Evolutionary conservation across 495 filamentous ascomycete species (phyloP), one percentile per base, ranked within the genome.

Genomic region (Trichoderma virens): DNA sequence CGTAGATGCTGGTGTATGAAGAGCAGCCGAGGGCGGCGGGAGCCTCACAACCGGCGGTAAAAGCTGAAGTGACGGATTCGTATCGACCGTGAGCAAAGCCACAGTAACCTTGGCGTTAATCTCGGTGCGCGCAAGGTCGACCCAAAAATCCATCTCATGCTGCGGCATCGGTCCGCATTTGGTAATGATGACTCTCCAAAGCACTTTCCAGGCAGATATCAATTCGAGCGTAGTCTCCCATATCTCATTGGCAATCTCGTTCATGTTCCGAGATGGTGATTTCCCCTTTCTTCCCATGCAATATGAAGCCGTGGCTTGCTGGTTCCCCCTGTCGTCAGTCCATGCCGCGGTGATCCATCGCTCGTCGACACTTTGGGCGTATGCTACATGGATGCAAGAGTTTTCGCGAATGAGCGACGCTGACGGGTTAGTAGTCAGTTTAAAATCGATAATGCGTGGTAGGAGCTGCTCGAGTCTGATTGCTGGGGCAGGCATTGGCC

Each of bases 331-430:
- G 68, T 85, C 92, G 73, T 98, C 92, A 1, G 89, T 90, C 95
- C 95, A 99, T n/a, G 90, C 89, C 5, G 86, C 92, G 0, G 88
- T 88, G 56, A 97, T 73, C 95, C 95, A 99, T 20, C 89, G 83
- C 59, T 90, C 86, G 70, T 94, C 91, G 32, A 87, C 76, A 70
- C 90, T 93, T 65, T 87, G 85, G 0, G 89, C 88, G 71, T 93
- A 96, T 8, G 90, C 92, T 59, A 98, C 76, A 72, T 99, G 95
- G 13, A 99, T 83, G 65, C 87, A 88, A 14, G 84, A 86, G 38
- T 92, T 91, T 69, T 96, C 91, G 60, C 88, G 86, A n/a, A 97
- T 74, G 0, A 94, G 80, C 30, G 90, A 88, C 3, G 86, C 82
- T 0, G 87, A 86, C 0, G 88, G 87, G 23, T 80, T 84, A 5